Evolutionary conservation across 495 filamentous ascomycete species (phyloP), one percentile per base, ranked within the genome.

Genomic region (Lentithecium fluviatile): DNA sequence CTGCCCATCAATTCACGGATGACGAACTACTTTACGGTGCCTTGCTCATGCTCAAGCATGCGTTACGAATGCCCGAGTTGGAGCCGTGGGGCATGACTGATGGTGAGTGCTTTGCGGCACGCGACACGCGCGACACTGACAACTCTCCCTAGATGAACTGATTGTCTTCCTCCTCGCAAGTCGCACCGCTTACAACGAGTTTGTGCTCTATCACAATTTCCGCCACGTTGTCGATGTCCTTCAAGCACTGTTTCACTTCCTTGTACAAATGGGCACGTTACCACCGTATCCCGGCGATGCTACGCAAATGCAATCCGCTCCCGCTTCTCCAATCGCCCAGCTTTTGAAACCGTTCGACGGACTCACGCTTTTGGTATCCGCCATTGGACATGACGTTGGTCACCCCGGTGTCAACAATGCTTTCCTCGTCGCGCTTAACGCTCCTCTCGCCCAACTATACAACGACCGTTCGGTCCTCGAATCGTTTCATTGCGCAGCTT

Each of bases 131-230:
- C 20, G 0, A 34, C n/a, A 37, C 56, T 64, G 26, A 64, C n/a
- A 26, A 5, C 13, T 20, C 25, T 17, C 54, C 54, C 21, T 67
- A 81, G 77, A 72, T 58, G 84, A 90, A 72, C 76, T 97, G 19
- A 86, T 83, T 62, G 81, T 81, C 42, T 96, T 96, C 72, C 77
- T 95, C 45, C 77, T 92, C 45, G 90, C 92, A 63, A 88, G 90
- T 69, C 85, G 90, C 50, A 83, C 84, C 46, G 88, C 95, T 15
- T 97, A 98, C 75, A 96, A 97, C 69, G 84, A 82, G 49, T 95
- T 96, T 71, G 90, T 98, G 37, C 88, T 93, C n/a, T 98, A 97
- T 69, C 94, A 98, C 76, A 98, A 98, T 71, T 98, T 97, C 73
- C 90, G 94, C 48, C 94, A 98, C 72, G 94, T 95, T 6, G 85